phyloP scores from a whole-genome alignment of 2,329 filamentous ascomycete species.

The Xenoacremonium recifei region DNA sequence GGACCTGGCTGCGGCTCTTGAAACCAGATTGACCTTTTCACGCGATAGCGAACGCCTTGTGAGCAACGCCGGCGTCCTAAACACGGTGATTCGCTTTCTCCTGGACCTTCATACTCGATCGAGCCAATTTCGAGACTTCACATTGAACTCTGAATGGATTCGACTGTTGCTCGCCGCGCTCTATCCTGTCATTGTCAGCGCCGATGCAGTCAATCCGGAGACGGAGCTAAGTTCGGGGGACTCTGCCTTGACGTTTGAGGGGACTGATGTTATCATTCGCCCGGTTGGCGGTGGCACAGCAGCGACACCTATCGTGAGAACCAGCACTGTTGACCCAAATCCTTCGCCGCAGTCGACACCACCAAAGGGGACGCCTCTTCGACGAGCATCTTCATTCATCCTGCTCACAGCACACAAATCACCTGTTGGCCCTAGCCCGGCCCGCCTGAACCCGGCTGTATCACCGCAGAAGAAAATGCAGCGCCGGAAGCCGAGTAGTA shows the following conservation, averaged over 20 bases:
- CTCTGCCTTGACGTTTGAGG: conserved; percentile 79
- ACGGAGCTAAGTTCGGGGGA: conserved; percentile 84
- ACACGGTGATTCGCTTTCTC: conserved; percentile 76
- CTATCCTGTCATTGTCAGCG: conserved; percentile 85
- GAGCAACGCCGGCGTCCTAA: conserved; percentile 63
- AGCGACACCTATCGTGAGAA: conserved; percentile 70
- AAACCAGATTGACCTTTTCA: conserved; percentile 38
- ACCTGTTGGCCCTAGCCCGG: conserved; percentile 55
- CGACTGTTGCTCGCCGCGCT: conserved; percentile 76
- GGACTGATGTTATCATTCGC: conserved; percentile 79
- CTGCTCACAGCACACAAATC: conserved; percentile 72
- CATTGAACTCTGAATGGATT: conserved; percentile 75
- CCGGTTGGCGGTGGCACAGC: conserved; percentile 61
- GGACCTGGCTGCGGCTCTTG: conserved; percentile 62
- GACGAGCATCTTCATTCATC: conserved; percentile 87
- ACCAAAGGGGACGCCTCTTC: conserved; percentile 61
- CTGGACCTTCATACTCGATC: conserved; percentile 77
- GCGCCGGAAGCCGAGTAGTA: conserved; percentile 58
- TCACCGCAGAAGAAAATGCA: conserved; percentile 43
- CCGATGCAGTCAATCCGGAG: conserved; percentile 78
- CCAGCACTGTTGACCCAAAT: conserved; percentile 56
- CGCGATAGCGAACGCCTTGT: conserved; percentile 47
- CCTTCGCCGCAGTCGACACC: conserved; percentile 46
- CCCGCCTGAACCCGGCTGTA: conserved; percentile 53
- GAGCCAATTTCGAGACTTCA: conserved; percentile 77